phyloP scores from a whole-genome alignment of 2,329 filamentous ascomycete species.

The Sarocladium brachiariae region DNA sequence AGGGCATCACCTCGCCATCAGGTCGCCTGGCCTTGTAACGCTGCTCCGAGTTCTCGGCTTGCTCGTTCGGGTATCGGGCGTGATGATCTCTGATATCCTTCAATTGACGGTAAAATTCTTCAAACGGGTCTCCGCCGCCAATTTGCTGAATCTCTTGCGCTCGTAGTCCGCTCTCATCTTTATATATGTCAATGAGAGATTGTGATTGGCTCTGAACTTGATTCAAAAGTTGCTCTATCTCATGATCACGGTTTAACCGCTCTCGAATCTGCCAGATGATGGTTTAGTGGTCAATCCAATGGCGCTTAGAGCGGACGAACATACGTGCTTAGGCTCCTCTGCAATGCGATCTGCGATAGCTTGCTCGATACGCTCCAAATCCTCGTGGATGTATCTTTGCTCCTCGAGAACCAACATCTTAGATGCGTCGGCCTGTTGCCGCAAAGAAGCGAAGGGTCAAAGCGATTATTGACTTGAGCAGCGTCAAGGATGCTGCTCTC shows the following conservation, averaged over 20 bases:
- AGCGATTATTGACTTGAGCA: background rate
- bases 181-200: constrained; percentile 76
- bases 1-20: constrained; percentile 55
- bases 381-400: constrained; percentile 89
- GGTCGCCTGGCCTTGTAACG: constrained; percentile 71
- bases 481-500: background rate
- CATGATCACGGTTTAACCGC: constrained; percentile 82
- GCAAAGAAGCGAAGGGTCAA: no score
- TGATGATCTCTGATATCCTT: constrained; percentile 80
- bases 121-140: constrained; percentile 77
- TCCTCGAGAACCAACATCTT: constrained; percentile 85
- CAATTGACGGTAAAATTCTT: constrained; percentile 84
- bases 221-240: constrained; percentile 77
- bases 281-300: constrained; percentile 15
- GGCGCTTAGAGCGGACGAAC: constrained; percentile 25
- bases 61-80: constrained; percentile 85
- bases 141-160: constrained; percentile 78
- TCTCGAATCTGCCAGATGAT: constrained; percentile 68
- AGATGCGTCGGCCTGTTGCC: background rate
- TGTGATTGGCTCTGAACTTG: constrained; percentile 83
- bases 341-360: constrained; percentile 82
- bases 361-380: constrained; percentile 91
- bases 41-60: constrained; percentile 88
- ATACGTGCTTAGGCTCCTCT: constrained; percentile 82
- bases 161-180: constrained; percentile 65